Evolutionary conservation across 306 rosid species (phyloP).

Genomic region (Gleditsia sinensis): DNA sequence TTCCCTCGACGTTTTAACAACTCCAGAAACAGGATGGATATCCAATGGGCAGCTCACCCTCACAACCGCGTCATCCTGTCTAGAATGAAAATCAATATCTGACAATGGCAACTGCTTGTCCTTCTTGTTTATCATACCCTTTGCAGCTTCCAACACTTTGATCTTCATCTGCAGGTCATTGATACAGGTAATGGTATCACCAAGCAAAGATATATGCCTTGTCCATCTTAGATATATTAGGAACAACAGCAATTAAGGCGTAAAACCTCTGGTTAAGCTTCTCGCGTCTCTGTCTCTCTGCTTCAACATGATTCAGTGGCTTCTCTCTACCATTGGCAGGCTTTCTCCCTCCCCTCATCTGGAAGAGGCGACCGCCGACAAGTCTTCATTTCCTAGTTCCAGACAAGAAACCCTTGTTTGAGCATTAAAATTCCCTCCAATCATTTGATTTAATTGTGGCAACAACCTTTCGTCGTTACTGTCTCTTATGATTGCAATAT

Average conservation of each 20-base stretch:
- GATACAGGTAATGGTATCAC: conserved; percentile 70
- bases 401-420: conserved; percentile 47
- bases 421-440: conserved; percentile 53
- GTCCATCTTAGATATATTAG: conserved; percentile 80
- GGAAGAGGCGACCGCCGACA: conserved; percentile 50
- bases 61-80: conserved; percentile 56
- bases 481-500: no score
- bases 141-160: conserved; percentile 67
- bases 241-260: conserved; percentile 74
- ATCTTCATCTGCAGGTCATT: conserved; percentile 72
- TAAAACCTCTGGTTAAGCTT: conserved; percentile 80
- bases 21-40: conserved; percentile 60
- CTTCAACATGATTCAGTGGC: conserved; percentile 76
- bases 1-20: conserved; percentile 53
- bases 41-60: conserved; percentile 64
- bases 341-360: conserved; percentile 72
- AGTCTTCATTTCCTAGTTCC: conserved; percentile 61
- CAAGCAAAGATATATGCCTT: conserved; percentile 79
- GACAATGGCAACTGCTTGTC: conserved; percentile 35
- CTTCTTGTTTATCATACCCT: conserved; percentile 42
- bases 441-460: conserved; percentile 47
- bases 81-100: conserved; percentile 53
- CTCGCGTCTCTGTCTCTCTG: conserved; percentile 79
- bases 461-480: conserved; percentile 50
- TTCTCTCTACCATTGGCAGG: conserved; percentile 83